Evolutionary conservation across 1,139 yeast genomes (phyloP).

Genomic region (Kodamaea sp.): DNA sequence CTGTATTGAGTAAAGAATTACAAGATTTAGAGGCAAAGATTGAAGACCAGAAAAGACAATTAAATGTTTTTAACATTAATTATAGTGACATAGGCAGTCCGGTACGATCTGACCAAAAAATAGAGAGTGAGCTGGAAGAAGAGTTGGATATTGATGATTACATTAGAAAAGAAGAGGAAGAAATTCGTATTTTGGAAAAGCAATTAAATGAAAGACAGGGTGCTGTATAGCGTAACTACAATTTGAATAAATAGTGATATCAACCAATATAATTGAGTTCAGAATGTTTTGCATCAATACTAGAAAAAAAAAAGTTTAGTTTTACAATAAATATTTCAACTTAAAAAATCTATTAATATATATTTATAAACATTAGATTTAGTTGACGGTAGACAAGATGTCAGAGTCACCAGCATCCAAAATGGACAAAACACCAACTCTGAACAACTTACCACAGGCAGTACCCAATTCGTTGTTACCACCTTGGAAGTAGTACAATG

Average conservation of each 20-base stretch:
- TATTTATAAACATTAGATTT: constrained; percentile 7
- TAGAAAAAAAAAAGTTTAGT: too few species aligned
- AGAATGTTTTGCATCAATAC: too few species aligned
- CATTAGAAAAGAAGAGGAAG: constrained; percentile 33
- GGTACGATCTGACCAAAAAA: constrained; percentile 11
- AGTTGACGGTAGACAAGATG: constrained; percentile 56
- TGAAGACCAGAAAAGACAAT: constrained; percentile 26
- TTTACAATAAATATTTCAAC: not conserved
- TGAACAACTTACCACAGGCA: constrained; percentile 99
- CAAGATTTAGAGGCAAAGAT: constrained; percentile 24
- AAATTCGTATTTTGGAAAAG: constrained; percentile 30
- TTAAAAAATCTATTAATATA: constrained; percentile 10
- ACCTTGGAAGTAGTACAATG: constrained; percentile 98
- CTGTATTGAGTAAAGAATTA: constrained; percentile 23
- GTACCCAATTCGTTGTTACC: constrained; percentile 99
- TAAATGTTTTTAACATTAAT: constrained; percentile 26
- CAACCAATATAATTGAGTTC: too few species aligned
- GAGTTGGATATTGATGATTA: constrained; percentile 33
- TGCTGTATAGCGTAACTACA: not conserved
- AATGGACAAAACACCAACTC: constrained; percentile 96
- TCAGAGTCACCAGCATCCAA: constrained; percentile 99
- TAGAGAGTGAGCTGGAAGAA: constrained; percentile 20
- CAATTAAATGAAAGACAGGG: constrained; percentile 20
- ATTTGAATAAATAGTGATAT: too few species aligned
- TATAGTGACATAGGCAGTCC: constrained; percentile 23